phyloP scores from a whole-genome alignment of 1,284 basidiomycete genomes.

The Dichomitus squalens region DNA sequence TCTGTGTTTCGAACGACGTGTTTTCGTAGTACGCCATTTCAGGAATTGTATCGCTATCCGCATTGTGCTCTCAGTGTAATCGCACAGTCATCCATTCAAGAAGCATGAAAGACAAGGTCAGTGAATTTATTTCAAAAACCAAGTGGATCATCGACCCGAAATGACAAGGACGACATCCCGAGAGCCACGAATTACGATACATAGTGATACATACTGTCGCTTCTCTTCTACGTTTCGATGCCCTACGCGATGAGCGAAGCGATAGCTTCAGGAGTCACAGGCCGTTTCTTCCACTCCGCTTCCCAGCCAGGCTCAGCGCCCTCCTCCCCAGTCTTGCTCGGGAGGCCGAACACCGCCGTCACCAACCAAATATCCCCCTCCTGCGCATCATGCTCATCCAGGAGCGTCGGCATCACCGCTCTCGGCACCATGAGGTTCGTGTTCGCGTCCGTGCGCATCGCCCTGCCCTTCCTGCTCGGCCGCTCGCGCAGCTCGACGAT shows the following conservation, averaged over 20 bases:
- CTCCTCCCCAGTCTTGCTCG: slow-evolving; percentile 41
- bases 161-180: background rate
- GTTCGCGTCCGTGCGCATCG: slow-evolving; percentile 73
- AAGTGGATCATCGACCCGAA: background rate
- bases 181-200: background rate
- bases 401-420: slow-evolving; percentile 66
- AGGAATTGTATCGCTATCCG: slow-evolving; percentile 18
- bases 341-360: slow-evolving; percentile 71
- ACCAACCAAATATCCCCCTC: slow-evolving; percentile 57
- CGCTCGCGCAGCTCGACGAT: slow-evolving; percentile 50
- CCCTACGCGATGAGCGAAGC: slow-evolving; percentile 29
- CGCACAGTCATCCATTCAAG: background rate
- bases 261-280: slow-evolving; percentile 50
- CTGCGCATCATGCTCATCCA: slow-evolving; percentile 48
- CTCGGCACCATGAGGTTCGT: slow-evolving; percentile 72
- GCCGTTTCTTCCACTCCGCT: slow-evolving; percentile 55
- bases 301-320: slow-evolving; percentile 52
- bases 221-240: background rate
- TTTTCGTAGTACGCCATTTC: slow-evolving; percentile 2
- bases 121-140: too few species aligned
- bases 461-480: slow-evolving; percentile 41
- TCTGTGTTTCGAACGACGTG: background rate
- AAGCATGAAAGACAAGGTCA: background rate
- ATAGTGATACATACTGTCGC: background rate
- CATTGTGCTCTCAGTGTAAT: slow-evolving; percentile 1